These are phyloP conservation scores for Exobasidium cylindrosporum DNA, from an alignment of 1,284 basidiomycete genomes.

Conservation along the genomic window DNA sequence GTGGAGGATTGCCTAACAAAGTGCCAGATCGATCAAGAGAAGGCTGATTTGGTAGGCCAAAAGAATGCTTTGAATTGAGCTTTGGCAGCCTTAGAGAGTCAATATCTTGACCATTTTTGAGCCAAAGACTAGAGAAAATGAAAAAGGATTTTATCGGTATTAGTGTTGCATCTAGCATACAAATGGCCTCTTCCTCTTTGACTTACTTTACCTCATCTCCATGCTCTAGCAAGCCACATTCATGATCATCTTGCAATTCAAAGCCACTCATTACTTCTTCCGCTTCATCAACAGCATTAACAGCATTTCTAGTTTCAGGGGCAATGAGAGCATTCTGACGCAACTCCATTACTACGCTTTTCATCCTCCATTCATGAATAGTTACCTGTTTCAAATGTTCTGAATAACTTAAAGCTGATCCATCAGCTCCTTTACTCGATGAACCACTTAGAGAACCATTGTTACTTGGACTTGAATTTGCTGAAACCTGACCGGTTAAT, in stretches of 20 bases:
- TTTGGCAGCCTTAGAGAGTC: constrained; percentile 44
- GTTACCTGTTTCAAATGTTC: constrained; percentile 50
- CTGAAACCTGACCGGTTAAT: constrained; percentile 36
- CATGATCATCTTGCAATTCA: constrained; percentile 47
- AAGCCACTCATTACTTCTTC: constrained; percentile 31
- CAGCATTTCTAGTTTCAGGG: constrained; percentile 20
- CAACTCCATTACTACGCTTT: constrained; percentile 50
- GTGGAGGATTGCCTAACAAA: not conserved
- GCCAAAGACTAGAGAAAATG: constrained; percentile 22
- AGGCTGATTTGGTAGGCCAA: constrained; percentile 28
- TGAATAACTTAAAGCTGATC: constrained; percentile 14
- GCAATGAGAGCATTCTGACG: constrained; percentile 40
- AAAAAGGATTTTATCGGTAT: not conserved
- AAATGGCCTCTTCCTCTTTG: too few species aligned
- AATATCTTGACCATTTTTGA: constrained; percentile 27
- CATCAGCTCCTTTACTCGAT: not conserved
- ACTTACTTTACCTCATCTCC: constrained; percentile 47
- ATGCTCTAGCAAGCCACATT: constrained; percentile 49
- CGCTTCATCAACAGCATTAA: constrained; percentile 14
- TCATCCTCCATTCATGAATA: constrained; percentile 51
- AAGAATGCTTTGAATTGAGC: constrained; percentile 31
- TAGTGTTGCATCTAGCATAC: not conserved
- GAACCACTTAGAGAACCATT: not conserved
- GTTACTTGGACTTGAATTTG: not conserved
- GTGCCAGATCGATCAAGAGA: not conserved